Evolutionary conservation across 192 early-diverging fungal genomes (phyloP).

Genomic region (Rhizophlyctis rosea): DNA sequence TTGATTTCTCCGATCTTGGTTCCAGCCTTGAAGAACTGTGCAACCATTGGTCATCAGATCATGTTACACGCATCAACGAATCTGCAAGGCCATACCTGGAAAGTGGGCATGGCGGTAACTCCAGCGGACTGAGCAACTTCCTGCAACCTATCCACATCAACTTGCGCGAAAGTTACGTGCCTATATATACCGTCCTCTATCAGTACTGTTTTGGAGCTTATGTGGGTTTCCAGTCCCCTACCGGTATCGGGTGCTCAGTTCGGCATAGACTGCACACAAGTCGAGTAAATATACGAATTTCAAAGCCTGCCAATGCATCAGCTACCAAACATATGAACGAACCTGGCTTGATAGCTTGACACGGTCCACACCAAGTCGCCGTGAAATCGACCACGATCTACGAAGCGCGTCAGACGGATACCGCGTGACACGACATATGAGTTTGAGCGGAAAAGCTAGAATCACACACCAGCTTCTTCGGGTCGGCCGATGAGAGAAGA

Average conservation of each 20-base stretch:
- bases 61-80: background rate
- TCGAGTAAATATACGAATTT: too few species aligned
- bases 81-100: constrained; percentile 46
- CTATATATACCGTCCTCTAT: constrained; percentile 9
- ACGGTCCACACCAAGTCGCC: constrained; percentile 41
- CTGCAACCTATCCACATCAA: constrained; percentile 51
- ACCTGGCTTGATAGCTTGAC: constrained; percentile 35
- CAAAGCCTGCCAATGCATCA: too few species aligned
- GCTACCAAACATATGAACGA: too few species aligned
- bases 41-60: background rate
- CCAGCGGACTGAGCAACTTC: constrained; percentile 32
- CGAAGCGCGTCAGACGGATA: background rate
- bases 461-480: constrained; percentile 19
- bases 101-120: constrained; percentile 69
- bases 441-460: too few species aligned
- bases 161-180: constrained; percentile 39
- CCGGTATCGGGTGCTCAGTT: constrained; percentile 29
- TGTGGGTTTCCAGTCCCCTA: too few species aligned
- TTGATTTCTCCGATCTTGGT: constrained; percentile 71
- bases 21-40: constrained; percentile 67
- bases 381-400: constrained; percentile 50
- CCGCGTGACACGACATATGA: background rate
- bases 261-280: constrained; percentile 42
- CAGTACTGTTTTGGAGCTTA: too few species aligned
- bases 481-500: constrained; percentile 15